Evolutionary conservation across 2,329 filamentous ascomycete genomes (phyloP).

Genomic region (Chrysoporthe cubensis): DNA sequence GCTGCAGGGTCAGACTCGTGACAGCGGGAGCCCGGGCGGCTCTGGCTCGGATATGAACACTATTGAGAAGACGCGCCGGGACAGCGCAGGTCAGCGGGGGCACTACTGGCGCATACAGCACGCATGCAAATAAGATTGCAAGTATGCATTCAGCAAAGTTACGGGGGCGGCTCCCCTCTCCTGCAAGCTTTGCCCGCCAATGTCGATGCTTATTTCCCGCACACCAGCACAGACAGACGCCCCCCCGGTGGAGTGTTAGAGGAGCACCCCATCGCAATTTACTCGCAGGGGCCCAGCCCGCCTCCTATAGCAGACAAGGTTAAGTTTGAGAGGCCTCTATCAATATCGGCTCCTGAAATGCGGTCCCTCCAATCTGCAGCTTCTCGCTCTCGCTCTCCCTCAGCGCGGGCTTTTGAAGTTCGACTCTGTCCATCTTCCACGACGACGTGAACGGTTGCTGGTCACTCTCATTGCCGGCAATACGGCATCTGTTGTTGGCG

Average conservation of each 20-base stretch:
- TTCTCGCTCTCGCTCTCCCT: neutral
- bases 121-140: slow-evolving; percentile 7
- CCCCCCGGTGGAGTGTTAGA: neutral
- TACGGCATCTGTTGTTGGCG: neutral
- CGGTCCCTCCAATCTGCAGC: slow-evolving; percentile 15
- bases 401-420: neutral
- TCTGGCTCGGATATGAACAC: neutral
- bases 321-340: slow-evolving; percentile 1
- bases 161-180: neutral
- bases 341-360: slow-evolving; percentile 8
- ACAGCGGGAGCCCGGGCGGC: neutral
- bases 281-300: slow-evolving; percentile 18
- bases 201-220: slow-evolving; percentile 28
- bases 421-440: slow-evolving; percentile 6
- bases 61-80: neutral
- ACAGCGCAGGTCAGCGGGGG: no score
- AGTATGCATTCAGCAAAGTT: slow-evolving; percentile 11
- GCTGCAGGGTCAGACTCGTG: neutral
- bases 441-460: neutral
- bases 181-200: neutral
- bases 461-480: neutral
- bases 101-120: neutral
- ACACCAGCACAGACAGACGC: slow-evolving; percentile 3
- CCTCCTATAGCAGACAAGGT: slow-evolving; percentile 11
- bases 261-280: slow-evolving; percentile 28